These are phyloP conservation scores for Penicillium longicatenatum DNA, from an alignment of 495 filamentous ascomycete genomes.

Conservation along the genomic window DNA sequence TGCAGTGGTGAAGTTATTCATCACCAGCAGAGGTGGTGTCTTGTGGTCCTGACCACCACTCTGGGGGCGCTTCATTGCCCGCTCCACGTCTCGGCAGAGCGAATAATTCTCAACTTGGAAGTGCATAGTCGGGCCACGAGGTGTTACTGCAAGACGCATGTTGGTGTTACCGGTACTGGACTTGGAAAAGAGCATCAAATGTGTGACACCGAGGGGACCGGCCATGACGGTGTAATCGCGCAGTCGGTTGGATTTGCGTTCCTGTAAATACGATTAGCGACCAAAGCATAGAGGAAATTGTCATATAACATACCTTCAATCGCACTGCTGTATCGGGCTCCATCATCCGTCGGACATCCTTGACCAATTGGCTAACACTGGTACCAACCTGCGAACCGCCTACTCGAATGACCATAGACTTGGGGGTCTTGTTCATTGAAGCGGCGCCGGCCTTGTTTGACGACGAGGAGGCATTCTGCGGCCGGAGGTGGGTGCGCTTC, in stretches of 20 bases:
- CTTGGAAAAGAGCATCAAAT: conserved; percentile 92
- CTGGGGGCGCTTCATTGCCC: conserved; percentile 76
- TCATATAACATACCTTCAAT: conserved; percentile 54
- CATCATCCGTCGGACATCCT: conserved; percentile 92
- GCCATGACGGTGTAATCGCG: conserved; percentile 95
- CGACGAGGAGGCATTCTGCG: conserved; percentile 60
- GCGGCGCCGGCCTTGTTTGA: conserved; percentile 55
- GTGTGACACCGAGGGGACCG: conserved; percentile 89
- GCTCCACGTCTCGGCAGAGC: conserved; percentile 84
- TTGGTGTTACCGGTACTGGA: conserved; percentile 90
- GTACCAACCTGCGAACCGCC: conserved; percentile 92
- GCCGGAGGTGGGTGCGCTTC: conserved; percentile 82
- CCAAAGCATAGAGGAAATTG: neutral
- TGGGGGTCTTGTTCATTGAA: conserved; percentile 63
- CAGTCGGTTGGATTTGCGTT: conserved; percentile 86
- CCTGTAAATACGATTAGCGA: conserved; percentile 46
- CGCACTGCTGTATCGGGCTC: conserved; percentile 90
- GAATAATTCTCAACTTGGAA: conserved; percentile 98
- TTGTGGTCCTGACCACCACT: conserved; percentile 80
- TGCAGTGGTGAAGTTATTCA: conserved; percentile 92
- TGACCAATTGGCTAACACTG: conserved; percentile 87
- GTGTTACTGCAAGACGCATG: conserved; percentile 83
- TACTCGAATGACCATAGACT: conserved; percentile 98
- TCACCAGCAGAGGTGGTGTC: conserved; percentile 85
- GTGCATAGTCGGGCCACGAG: conserved; percentile 88